Conservation (phyloP, 495 filamentous ascomycete genomes). For the Neurospora hispaniola region DNA sequence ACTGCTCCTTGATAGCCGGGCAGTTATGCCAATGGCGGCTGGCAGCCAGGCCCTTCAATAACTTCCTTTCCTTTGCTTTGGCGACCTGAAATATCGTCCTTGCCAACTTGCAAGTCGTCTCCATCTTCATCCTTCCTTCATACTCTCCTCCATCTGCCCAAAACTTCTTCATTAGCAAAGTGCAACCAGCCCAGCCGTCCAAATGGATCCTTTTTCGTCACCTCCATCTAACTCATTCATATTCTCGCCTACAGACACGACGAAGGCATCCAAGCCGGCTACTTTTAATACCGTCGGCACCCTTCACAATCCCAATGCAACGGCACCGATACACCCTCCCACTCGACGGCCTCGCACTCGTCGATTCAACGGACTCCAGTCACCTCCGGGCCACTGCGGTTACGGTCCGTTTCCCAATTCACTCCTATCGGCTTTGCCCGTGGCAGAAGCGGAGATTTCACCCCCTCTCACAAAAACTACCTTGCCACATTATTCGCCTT, state of each 20-base stretch:
- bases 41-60: background rate
- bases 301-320: conserved; percentile 29
- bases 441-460: conserved; percentile 7
- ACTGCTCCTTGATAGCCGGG: background rate
- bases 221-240: background rate
- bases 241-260: background rate
- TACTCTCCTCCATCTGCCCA: background rate
- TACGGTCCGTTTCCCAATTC: conserved; percentile 6
- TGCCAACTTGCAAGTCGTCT: background rate
- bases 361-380: conserved; percentile 14
- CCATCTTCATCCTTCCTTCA: background rate
- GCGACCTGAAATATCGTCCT: background rate
- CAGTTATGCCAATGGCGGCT: background rate
- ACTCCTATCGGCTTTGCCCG: conserved; percentile 16
- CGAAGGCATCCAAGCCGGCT: conserved; percentile 7
- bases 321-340: conserved; percentile 31
- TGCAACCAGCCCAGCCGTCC: background rate
- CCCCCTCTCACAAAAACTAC: conserved; percentile 9
- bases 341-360: conserved; percentile 31
- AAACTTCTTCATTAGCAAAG: background rate
- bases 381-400: conserved; percentile 7
- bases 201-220: conserved; percentile 9
- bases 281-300: conserved; percentile 39
- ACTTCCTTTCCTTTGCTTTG: background rate
- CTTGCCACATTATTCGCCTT: conserved; percentile 29